Conservation (phyloP, 2,329 filamentous ascomycete genomes). For the Aspergillus amoenus region DNA sequence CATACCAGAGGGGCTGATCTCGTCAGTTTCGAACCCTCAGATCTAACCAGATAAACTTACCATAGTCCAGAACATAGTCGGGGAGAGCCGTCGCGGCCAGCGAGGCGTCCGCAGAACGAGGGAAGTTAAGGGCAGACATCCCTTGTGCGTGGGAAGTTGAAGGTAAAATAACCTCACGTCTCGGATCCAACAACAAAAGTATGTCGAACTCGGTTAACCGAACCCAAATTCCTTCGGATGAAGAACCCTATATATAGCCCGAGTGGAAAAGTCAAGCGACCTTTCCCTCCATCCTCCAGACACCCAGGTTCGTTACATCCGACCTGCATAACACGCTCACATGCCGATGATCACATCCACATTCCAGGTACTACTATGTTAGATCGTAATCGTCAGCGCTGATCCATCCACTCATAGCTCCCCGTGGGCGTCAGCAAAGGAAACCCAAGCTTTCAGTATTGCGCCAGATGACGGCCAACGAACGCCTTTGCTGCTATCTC, state of each 20-base stretch:
- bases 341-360: constrained; percentile 2
- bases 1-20: constrained; percentile 51
- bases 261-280: neutral
- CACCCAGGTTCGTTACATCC: neutral
- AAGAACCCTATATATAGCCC: neutral
- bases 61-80: constrained; percentile 47
- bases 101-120: neutral
- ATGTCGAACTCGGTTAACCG: neutral
- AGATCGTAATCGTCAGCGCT: neutral
- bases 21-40: constrained; percentile 2
- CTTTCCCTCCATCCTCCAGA: neutral
- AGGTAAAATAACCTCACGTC: neutral
- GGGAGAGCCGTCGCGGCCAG: constrained; percentile 33
- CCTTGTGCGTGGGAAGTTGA: too few relatives aligned
- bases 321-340: neutral
- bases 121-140: neutral
- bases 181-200: neutral
- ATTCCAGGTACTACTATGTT: neutral
- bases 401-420: neutral
- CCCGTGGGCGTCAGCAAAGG: neutral
- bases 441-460: neutral
- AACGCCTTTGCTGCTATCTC: neutral
- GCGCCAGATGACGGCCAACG: neutral
- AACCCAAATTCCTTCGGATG: neutral
- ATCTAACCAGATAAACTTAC: constrained; percentile 27